Conservation (phyloP, 139 green algal genomes). For the Axilococcus clingmanii region DNA sequence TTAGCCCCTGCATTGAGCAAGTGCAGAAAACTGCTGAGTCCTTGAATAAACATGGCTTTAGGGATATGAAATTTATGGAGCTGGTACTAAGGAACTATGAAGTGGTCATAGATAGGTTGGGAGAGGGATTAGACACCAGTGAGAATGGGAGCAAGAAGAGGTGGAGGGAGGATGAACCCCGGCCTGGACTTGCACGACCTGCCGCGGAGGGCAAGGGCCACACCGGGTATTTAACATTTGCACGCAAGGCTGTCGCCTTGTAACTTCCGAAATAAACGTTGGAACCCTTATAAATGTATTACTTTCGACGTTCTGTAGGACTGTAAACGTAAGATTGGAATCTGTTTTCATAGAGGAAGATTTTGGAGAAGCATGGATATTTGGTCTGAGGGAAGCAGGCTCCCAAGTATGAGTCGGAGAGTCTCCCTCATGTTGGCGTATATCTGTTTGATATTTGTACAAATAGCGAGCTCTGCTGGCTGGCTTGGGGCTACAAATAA, state of each 20-base stretch:
- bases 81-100: slow-evolving; percentile 75
- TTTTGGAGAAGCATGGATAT: too few relatives aligned
- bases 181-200: slow-evolving; percentile 28
- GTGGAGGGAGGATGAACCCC: neutral
- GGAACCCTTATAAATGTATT: too few relatives aligned
- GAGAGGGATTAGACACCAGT: neutral
- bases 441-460: neutral
- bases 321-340: too few relatives aligned
- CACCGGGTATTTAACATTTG: slow-evolving; percentile 87
- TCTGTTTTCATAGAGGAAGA: too few relatives aligned
- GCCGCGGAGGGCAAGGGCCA: slow-evolving; percentile 55
- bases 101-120: slow-evolving; percentile 21
- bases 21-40: slow-evolving; percentile 74
- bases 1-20: slow-evolving; percentile 99
- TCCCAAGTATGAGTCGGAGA: neutral
- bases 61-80: slow-evolving; percentile 66
- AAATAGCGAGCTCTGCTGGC: neutral
- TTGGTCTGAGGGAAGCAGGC: neutral
- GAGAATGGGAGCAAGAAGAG: neutral
- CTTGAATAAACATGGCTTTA: slow-evolving; percentile 54
- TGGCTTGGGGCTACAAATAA: neutral
- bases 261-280: neutral
- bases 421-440: neutral
- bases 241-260: slow-evolving; percentile 42
- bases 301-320: too few relatives aligned